Evolutionary conservation across 495 filamentous ascomycete genomes (phyloP).

Genomic region (Melanomma pulvis-pyrius): DNA sequence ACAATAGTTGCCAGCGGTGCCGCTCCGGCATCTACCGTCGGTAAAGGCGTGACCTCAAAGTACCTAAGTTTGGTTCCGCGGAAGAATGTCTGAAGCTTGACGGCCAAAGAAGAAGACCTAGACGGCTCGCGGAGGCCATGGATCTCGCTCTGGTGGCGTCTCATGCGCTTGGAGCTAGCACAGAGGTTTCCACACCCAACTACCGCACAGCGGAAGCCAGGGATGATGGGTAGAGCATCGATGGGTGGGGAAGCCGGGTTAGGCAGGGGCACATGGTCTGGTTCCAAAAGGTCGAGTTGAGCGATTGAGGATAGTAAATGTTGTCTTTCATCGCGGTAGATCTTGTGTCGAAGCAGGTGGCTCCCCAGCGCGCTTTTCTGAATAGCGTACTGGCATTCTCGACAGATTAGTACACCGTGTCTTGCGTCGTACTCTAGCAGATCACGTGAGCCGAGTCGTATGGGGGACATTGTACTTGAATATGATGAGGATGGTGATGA

Average conservation of each 20-base stretch:
- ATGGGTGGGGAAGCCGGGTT: slow-evolving; percentile 36
- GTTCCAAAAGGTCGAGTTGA: slow-evolving; percentile 40
- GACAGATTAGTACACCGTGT: slow-evolving; percentile 45
- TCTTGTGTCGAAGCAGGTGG: slow-evolving; percentile 47
- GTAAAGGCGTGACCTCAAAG: slow-evolving; percentile 40
- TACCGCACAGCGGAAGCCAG: slow-evolving; percentile 40
- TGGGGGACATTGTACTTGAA: slow-evolving; percentile 12
- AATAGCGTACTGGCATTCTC: slow-evolving; percentile 48
- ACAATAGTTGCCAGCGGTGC: not conserved
- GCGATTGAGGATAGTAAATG: slow-evolving; percentile 38
- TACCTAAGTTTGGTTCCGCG: slow-evolving; percentile 48
- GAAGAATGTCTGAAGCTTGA: slow-evolving; percentile 46
- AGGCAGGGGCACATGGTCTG: slow-evolving; percentile 41
- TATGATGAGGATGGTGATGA: not conserved
- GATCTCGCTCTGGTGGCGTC: slow-evolving; percentile 43
- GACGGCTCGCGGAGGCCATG: slow-evolving; percentile 36
- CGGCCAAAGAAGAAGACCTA: slow-evolving; percentile 24
- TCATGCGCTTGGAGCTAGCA: slow-evolving; percentile 45
- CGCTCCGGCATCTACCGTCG: not conserved
- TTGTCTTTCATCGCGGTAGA: slow-evolving; percentile 44
- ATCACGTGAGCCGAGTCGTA: slow-evolving; percentile 27
- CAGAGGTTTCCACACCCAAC: slow-evolving; percentile 40
- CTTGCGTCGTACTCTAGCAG: slow-evolving; percentile 42
- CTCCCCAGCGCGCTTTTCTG: slow-evolving; percentile 46
- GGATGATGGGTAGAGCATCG: slow-evolving; percentile 40